Percentiles rank a stretch among this genome's conserved stretches.
phyloP scores from a whole-genome alignment of 75 land plant genomes.

The Gnetum montanum region DNA sequence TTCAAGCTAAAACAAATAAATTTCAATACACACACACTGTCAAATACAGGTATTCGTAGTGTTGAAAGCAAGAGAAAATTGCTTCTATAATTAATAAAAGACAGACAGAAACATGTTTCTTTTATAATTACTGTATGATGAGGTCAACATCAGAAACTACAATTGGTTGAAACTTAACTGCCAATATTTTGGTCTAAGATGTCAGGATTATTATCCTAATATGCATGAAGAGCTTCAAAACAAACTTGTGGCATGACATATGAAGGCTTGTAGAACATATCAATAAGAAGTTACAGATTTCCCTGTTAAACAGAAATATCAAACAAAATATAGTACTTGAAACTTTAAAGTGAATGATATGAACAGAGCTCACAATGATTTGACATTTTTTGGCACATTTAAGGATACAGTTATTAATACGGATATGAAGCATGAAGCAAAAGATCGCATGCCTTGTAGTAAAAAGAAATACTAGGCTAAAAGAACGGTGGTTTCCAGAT shows the following conservation, averaged over 20 bases:
- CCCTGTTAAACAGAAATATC: neutral
- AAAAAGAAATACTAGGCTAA: no score
- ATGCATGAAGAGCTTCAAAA: neutral
- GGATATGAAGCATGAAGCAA: no score
- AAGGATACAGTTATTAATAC: neutral
- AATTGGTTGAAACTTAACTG: no score
- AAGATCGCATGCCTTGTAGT: no score
- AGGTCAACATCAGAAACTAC: no score
- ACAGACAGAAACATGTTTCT: neutral
- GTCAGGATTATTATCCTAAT: neutral
- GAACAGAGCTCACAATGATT: neutral
- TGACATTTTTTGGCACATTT: neutral
- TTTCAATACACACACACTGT: no score
- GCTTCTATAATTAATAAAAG: neutral
- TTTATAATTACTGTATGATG: no score
- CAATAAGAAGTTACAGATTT: neutral
- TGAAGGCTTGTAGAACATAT: neutral
- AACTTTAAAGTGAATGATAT: neutral
- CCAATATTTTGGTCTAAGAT: no score
- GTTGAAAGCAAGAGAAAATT: neutral
- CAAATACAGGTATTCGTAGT: constrained; percentile 6
- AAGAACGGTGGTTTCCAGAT: no score
- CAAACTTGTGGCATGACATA: no score
- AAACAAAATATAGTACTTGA: no score
- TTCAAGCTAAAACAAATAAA: constrained; percentile 50